These are phyloP conservation scores for Syncephalis plumigaleata DNA, from an alignment of 371 early-diverging fungal species.

Conservation along the genomic window DNA sequence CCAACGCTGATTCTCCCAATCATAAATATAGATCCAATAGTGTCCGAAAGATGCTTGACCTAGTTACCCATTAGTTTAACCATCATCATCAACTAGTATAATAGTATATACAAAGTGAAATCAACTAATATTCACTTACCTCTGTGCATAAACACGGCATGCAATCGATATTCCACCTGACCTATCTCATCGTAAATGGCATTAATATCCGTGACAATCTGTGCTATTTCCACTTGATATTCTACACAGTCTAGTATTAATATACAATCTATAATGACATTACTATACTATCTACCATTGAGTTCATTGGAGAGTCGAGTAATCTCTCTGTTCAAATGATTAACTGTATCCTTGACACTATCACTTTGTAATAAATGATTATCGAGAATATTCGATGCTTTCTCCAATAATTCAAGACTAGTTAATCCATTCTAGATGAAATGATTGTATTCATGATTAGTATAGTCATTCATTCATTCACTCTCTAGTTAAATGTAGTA, in stretches of 20 bases:
- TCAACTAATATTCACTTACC: conserved; percentile 17
- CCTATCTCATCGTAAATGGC: conserved; percentile 19
- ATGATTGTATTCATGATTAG: too few species aligned
- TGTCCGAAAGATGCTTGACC: conserved; percentile 65
- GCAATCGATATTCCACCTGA: conserved; percentile 27
- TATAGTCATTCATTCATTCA: too few species aligned
- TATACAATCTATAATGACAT: conserved; percentile 1
- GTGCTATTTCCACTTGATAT: neutral
- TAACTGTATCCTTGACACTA: too few species aligned
- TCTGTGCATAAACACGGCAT: conserved; percentile 55
- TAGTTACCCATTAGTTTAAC: neutral
- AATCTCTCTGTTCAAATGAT: too few species aligned
- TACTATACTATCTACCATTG: conserved; percentile 1
- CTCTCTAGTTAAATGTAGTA: too few species aligned
- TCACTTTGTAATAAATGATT: too few species aligned
- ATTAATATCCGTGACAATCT: neutral
- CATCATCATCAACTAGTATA: neutral
- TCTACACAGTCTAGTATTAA: neutral
- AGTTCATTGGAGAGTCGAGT: neutral
- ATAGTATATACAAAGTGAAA: too few species aligned
- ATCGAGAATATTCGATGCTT: too few species aligned
- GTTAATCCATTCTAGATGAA: too few species aligned
- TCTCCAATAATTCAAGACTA: too few species aligned
- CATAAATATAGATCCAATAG: conserved; percentile 73
- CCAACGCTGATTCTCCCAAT: conserved; percentile 46